A percentile compares a stretch with the other conserved stretches of the same genome.
These are phyloP conservation scores for Stagonosporopsis rhizophila DNA, from an alignment of 2,329 filamentous ascomycete species.

Conservation along the genomic window DNA sequence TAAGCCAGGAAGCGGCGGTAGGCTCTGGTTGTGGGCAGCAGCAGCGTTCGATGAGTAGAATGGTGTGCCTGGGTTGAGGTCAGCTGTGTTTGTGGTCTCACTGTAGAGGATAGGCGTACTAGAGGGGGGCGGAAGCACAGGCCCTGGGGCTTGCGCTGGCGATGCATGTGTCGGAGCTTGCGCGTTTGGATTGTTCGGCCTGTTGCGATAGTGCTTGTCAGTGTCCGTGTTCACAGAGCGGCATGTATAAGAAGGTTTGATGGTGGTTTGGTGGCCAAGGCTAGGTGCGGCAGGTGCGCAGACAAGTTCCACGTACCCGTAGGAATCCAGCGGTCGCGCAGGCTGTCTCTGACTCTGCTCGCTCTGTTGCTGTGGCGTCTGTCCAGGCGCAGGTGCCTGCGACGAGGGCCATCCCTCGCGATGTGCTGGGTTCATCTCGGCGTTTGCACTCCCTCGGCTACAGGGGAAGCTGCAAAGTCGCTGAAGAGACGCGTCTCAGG, in stretches of 20 bases:
- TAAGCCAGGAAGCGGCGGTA: conserved; percentile 55
- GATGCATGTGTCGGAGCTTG: conserved; percentile 46
- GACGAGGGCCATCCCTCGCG: conserved; percentile 52
- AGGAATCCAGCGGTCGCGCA: conserved; percentile 45
- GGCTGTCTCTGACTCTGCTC: conserved; percentile 45
- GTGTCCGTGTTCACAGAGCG: conserved; percentile 22
- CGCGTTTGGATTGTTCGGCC: conserved; percentile 40
- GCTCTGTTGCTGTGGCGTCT: conserved; percentile 45
- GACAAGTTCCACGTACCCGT: conserved; percentile 41
- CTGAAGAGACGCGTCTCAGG: conserved; percentile 26
- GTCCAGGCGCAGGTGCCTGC: conserved; percentile 57
- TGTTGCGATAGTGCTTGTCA: conserved; percentile 30
- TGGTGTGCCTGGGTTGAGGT: conserved; percentile 37
- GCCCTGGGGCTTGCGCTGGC: conserved; percentile 45
- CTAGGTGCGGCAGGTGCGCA: conserved; percentile 15
- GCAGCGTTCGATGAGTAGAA: conserved; percentile 52
- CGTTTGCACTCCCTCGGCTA: conserved; percentile 40
- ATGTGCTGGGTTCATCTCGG: conserved; percentile 51
- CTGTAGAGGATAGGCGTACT: conserved; percentile 38
- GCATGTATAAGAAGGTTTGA: conserved; percentile 19
- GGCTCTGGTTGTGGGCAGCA: conserved; percentile 49
- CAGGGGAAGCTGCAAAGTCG: conserved; percentile 28
- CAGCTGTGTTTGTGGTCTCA: conserved; percentile 22
- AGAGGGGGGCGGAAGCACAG: conserved; percentile 50
- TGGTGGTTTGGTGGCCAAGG: conserved; percentile 27